Evolutionary conservation across 129 eudicot genomes (phyloP), one percentile per base, ranked within the genome.

Genomic region (Cynara cardunculus): DNA sequence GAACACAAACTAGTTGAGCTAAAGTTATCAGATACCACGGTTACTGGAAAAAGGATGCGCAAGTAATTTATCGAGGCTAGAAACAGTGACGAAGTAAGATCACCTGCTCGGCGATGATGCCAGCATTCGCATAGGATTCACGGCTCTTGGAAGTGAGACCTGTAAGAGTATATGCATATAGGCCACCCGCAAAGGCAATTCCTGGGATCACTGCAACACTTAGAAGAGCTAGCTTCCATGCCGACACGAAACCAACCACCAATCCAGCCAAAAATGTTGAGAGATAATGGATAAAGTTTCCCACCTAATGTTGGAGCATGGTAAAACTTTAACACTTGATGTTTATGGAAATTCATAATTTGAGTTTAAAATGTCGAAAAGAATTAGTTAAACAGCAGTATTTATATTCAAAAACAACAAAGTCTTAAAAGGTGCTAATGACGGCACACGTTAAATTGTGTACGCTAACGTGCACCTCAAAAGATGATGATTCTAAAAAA

Each of bases 231-330:
- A 95, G 88, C 93, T 79, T 90, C 99, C 99, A 95, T 80, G 99
- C 97, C 24, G 99, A 95, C 72, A 95, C 95, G 78, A 95, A 95
- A 86, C 99, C 99, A 64, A 95, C 99, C 92, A 95, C 99, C 91
- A 95, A 76, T 53, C 99, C 99, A 49, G 99, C 99, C 92, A 95
- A 65, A 84, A 95, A 95, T 5, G 99, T 95, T 4, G 99, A 95
- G 5, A 95, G 92, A 87, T 95, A 95, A 84, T 95, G 99, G 11
- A 95, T 95, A 78, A 95, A 95, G 82, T 95, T 95, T 65, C 99
- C 99, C 87, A 95, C 99, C 99, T 95, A 80, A 37, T 72, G 65
- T 19, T 27, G 59, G 31, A 75, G 39, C 22, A 41, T 3, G 34
- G 62, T 73, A 64, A 77, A 34, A 68, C 65, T 7, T 11, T 3